Evolutionary conservation across 805 yeast genomes (phyloP), one percentile per base, ranked within the genome.

Genomic region (Barnettozyma botsteinii): DNA sequence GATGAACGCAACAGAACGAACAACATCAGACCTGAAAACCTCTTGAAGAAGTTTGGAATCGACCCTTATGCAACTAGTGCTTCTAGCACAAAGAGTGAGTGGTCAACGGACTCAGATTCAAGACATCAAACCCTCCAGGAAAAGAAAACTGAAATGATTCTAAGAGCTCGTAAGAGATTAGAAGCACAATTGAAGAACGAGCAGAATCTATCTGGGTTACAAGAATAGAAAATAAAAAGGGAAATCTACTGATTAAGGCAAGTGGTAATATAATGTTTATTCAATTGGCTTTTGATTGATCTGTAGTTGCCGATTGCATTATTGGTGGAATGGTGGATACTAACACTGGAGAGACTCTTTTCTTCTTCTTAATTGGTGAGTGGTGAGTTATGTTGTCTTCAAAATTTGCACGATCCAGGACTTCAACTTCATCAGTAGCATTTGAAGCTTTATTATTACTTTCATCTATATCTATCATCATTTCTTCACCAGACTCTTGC

Each of bases 81-180:
- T 6, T 28, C 39, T 9, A 29, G 47, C 28, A 36, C 23, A 9
- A 59, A 57, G 34, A 47, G 38, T 43, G 54, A 57, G 38, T 67
- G 81, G 81, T 55, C 67, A 43, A 52, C 57, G 46, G 55, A 65
- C 26, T 64, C 70, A 26, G 66, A 62, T 33, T 67, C 64, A 44
- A 67, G 79, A 40, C 67, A 69, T 36, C 55, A 53, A 37, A 62
- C 62, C 25, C 62, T 77, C 38, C 67, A 67, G 32, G 64, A 65
- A 39, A 77, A 73, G 58, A 74, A 73, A 40, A 69, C 70, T 41
- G 73, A 73, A 35, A 71, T 83, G 80, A 70, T 82, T 31, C 56
- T 75, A 55, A 66, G 69, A 41, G 86, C 88, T 1, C 72, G 88
- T 49, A 61, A 67, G 49, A 72, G 81, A 55, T 64, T 86, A 58